Evolutionary conservation across 306 rosid species (phyloP), one percentile per base, ranked within the genome.

Genomic region (Abrus precatorius): DNA sequence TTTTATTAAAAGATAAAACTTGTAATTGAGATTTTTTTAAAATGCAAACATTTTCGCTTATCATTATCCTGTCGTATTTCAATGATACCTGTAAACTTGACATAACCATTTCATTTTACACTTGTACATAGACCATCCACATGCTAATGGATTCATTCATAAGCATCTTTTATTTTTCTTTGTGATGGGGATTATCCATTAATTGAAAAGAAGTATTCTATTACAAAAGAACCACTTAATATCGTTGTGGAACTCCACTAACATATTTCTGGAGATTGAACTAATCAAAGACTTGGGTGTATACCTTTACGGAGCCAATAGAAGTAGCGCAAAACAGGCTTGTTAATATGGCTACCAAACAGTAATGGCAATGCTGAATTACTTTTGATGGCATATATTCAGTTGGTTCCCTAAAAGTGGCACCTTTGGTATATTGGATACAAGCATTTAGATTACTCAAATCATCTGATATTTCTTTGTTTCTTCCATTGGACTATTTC

Each of bases 321-420:
- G 45, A 4, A 43, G 69, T 72, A 12, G 54, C 40, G 83, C 13
- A 43, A 84, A 68, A 57, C 32, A 5, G 40, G 69, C n/a, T 66
- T 55, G 36, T 67, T 54, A 63, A 10, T 52, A 29, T 65, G 49
- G 29, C 33, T 47, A 50, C 44, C 48, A 28, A 41, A 76, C 41
- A 13, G 50, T 53, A 52, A 34, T 79, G 67, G 53, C 34, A 68
- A 45, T 44, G 73, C 63, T 49, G 55, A 44, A 71, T 62, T 11
- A 32, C 33, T 69, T 59, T 57, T 27, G 45, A 74, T 43, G 40
- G 30, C 49, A 36, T 52, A 43, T 43, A 60, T 59, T 60, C 30
- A 33, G 69, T 33, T 70, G 83, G 82, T 43, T 64, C 29, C 6
- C 3, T 8, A 69, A 70, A 55, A 52, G 9, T 75, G 65, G 4